Evolutionary conservation across 225 moss, liverwort and hornwort genomes (phyloP), one percentile per base, ranked within the genome.

Genomic region (Straminergon stramineum): DNA sequence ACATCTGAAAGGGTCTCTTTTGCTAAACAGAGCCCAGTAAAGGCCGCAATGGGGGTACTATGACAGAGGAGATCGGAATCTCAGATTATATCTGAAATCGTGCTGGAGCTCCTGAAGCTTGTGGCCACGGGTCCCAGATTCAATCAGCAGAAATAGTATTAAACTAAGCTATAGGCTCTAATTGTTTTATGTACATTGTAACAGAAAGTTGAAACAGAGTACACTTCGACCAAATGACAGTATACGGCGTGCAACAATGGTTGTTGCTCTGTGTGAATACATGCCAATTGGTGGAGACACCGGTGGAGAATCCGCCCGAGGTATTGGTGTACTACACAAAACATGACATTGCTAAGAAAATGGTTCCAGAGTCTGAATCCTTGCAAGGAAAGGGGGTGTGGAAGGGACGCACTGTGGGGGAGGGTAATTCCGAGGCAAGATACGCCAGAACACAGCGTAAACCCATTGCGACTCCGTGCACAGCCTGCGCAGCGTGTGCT

Each of bases 361-460:
- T 85, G 75, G 79, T 23, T 45, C 61, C 35, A 34, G 28, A 32
- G n/a, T 53, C 69, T 77, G 75, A 81, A 85, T 71, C 75, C 37
- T 73, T 71, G 58, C 61, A 63, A 89, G 56, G 53, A 55, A 53
- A 45, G 88, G 45, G 28, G 9, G 21, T 31, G 32, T 31, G 65
- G 60, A 81, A 82, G 58, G 77, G 76, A 92, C 95, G 93, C 91
- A 97, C 97, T 97, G 95, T 69, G 98, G 98, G 52, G 98, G 98
- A 81, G 98, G 98, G 81, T 98, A 98, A 94, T 97, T 97, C 82
- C 98, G 94, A 30, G 98, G 98, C 90, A 97, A 92, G 93, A 98
- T 98, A 92, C 98, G 97, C 98, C 98, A 98, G 91, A 98, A 97
- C 61, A 98, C 96, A 23, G 98, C 97, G 85, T 98, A 98, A 56